These are phyloP conservation scores for Globisporangium carolinianum DNA, from an alignment of 352 stramenopile genomes.

Conservation along the genomic window DNA sequence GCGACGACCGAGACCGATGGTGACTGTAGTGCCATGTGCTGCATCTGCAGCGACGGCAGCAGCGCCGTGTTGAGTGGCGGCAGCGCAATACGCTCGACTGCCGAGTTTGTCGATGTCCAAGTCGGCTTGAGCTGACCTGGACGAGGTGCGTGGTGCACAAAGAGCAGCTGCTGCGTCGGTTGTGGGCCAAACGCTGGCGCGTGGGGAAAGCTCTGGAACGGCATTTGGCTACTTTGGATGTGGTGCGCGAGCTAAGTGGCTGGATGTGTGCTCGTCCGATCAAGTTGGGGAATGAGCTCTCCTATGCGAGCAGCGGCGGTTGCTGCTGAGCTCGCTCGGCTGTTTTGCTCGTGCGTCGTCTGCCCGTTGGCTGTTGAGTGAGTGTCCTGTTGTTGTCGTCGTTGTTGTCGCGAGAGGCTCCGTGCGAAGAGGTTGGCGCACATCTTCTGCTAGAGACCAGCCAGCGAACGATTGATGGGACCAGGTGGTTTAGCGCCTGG, in stretches of 20 bases:
- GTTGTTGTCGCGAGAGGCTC: not conserved
- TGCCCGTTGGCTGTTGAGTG: not conserved
- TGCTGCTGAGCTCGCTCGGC: not conserved
- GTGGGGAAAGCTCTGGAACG: not conserved
- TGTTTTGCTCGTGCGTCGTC: not conserved
- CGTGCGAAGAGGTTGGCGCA: not conserved
- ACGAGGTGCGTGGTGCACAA: not conserved
- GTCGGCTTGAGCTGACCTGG: constrained; percentile 1
- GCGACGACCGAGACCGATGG: constrained; percentile 10
- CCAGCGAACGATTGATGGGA: not conserved
- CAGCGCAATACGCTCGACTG: constrained; percentile 44
- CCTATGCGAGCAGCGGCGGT: not conserved
- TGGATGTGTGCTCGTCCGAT: not conserved
- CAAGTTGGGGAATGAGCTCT: not conserved
- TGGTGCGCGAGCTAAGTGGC: not conserved
- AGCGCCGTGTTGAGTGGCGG: constrained; percentile 30
- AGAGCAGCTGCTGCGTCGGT: not conserved
- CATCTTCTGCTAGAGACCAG: not conserved
- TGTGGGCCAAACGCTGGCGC: not conserved
- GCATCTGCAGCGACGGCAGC: constrained; percentile 13
- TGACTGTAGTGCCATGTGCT: constrained; percentile 15
- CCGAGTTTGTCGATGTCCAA: constrained; percentile 4
- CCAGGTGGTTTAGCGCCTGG: not conserved
- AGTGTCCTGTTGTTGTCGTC: not conserved
- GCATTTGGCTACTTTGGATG: not conserved